Percentiles rank a stretch among this genome's conserved stretches.
Conservation (phyloP, 805 yeast genomes). For the Kodamaea neixiangensis region DNA sequence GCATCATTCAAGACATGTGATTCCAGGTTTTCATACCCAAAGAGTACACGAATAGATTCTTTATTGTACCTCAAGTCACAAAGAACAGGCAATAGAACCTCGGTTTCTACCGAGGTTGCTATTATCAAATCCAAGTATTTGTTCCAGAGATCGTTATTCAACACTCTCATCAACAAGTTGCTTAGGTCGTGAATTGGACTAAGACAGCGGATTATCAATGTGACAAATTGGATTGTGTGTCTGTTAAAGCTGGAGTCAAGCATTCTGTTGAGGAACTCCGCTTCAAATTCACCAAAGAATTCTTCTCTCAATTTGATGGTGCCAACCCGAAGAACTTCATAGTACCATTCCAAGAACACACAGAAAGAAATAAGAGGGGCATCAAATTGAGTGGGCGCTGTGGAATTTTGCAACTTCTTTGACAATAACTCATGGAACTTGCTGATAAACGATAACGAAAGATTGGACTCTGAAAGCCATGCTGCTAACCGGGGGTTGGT, state of each 20-base stretch:
- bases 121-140: not conserved
- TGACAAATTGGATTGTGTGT: not conserved
- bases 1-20: not conserved
- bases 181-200: not conserved
- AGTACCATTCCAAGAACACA: not conserved
- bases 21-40: not conserved
- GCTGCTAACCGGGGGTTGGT: not conserved
- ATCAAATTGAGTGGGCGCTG: too few relatives aligned
- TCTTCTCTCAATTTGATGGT: not conserved
- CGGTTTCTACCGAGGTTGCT: not conserved
- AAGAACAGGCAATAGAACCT: not conserved
- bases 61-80: not conserved
- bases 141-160: not conserved
- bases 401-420: not conserved
- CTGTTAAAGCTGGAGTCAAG: slow-evolving; percentile 2
- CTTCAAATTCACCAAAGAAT: not conserved
- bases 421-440: not conserved
- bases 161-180: not conserved
- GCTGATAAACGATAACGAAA: not conserved
- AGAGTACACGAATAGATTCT: not conserved
- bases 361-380: too few relatives aligned
- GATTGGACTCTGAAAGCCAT: not conserved
- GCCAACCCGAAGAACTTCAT: not conserved
- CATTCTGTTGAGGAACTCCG: not conserved
- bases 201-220: not conserved